Conservation (phyloP, 345 rosid species). For the Lagerstroemia speciosa region DNA sequence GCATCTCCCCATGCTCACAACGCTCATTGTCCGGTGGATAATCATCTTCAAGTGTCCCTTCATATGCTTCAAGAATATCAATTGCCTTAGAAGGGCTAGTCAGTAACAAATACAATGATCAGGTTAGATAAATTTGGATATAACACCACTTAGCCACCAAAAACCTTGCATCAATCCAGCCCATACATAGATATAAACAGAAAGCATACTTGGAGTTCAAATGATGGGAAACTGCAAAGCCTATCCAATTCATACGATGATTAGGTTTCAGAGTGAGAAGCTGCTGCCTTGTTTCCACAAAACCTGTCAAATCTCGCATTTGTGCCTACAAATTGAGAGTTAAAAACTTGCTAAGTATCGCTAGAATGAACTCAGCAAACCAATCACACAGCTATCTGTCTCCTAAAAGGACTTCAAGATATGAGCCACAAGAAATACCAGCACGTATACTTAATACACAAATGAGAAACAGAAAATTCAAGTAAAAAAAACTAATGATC, state of each 20-base stretch:
- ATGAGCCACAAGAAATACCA: background rate
- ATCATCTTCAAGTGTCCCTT: constrained; percentile 98
- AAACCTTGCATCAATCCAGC: background rate
- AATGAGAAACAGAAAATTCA: background rate
- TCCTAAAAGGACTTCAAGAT: background rate
- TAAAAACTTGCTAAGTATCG: background rate
- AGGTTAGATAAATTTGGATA: background rate
- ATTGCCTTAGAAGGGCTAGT: constrained; percentile 85
- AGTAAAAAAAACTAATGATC: background rate
- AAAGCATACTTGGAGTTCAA: constrained; percentile 64
- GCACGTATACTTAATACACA: background rate
- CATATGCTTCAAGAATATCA: constrained; percentile 96
- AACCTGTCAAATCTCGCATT: constrained; percentile 95
- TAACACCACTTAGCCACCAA: background rate
- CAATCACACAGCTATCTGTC: background rate
- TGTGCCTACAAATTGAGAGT: constrained; percentile 60
- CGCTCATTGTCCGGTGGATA: constrained; percentile 96
- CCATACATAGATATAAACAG: constrained; percentile 5
- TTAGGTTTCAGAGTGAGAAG: constrained; percentile 91
- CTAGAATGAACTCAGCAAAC: background rate
- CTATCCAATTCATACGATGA: constrained; percentile 99
- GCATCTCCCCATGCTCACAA: constrained; percentile 96
- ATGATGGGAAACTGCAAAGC: constrained; percentile 97
- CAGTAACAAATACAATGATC: constrained; percentile 4
- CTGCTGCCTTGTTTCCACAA: constrained; percentile 95